phyloP scores from a whole-genome alignment of 352 stramenopile species.

The Blastocystis sp. region DNA sequence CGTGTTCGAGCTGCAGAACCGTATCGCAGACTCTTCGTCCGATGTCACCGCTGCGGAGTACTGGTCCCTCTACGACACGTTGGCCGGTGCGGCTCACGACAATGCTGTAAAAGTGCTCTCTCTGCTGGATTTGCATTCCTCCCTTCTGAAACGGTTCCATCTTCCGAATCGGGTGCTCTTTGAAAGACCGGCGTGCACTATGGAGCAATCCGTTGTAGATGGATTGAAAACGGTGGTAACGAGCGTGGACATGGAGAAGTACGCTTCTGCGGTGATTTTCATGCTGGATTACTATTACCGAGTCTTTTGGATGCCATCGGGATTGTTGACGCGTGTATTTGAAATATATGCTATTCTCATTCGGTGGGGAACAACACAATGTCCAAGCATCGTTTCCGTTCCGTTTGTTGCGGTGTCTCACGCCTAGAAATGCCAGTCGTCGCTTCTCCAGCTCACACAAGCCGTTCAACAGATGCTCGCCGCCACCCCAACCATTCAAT shows the following conservation, averaged over 20 bases:
- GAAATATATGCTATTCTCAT: background rate
- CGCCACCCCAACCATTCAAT: background rate
- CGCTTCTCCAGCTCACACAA: background rate
- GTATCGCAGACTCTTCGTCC: background rate
- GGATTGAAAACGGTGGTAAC: background rate
- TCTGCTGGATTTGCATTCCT: background rate
- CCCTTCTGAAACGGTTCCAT: background rate
- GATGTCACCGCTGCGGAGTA: background rate
- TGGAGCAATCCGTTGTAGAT: background rate
- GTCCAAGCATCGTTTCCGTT: background rate
- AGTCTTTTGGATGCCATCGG: conserved; percentile 5
- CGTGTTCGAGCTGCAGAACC: conserved; percentile 39
- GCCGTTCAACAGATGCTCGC: background rate
- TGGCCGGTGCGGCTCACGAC: background rate
- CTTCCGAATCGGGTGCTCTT: background rate
- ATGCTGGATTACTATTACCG: conserved; percentile 23
- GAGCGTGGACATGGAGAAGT: background rate
- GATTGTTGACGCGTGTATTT: conserved; percentile 27
- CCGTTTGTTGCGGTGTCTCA: background rate
- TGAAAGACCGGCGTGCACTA: background rate
- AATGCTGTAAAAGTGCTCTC: background rate
- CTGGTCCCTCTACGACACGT: background rate
- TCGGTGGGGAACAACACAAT: background rate
- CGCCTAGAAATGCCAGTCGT: conserved; percentile 2
- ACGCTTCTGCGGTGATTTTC: background rate